Evolutionary conservation across 75 land plant species (phyloP).

Genomic region (Picea glauca): DNA sequence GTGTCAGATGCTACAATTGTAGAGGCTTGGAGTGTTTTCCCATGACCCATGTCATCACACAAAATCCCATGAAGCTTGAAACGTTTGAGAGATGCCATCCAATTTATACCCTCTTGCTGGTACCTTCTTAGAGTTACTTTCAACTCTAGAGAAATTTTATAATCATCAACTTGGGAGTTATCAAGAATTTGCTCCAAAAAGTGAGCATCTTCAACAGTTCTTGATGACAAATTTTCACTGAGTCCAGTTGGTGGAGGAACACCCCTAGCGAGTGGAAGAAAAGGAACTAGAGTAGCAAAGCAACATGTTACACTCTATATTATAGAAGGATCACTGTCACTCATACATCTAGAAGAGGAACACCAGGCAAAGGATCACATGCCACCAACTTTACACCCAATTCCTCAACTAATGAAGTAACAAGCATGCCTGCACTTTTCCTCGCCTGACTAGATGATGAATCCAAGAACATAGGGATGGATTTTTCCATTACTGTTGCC

Average conservation of each 20-base stretch:
- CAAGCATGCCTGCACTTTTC: slow-evolving; percentile 97
- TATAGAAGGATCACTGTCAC: slow-evolving; percentile 74
- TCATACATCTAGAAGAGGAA: slow-evolving; percentile 94
- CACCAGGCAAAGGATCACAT: slow-evolving; percentile 82
- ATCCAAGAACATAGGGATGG: slow-evolving; percentile 80
- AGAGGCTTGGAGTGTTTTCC: slow-evolving; percentile 95
- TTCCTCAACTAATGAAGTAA: slow-evolving; percentile 81
- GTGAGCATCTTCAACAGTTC: slow-evolving; percentile 69
- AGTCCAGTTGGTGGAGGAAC: slow-evolving; percentile 74
- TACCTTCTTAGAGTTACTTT: slow-evolving; percentile 88
- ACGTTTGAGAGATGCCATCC: slow-evolving; percentile 89
- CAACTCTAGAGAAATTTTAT: slow-evolving; percentile 60
- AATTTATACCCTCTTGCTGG: slow-evolving; percentile 99
- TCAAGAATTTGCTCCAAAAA: slow-evolving; percentile 97
- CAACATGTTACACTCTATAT: slow-evolving; percentile 88
- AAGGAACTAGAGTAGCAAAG: slow-evolving; percentile 97
- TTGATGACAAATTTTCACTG: slow-evolving; percentile 48
- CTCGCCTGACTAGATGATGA: slow-evolving; percentile 62
- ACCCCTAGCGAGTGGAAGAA: slow-evolving; percentile 91
- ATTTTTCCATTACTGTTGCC: slow-evolving; percentile 67
- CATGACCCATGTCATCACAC: slow-evolving; percentile 99
- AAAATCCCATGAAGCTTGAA: slow-evolving; percentile 97
- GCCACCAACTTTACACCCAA: slow-evolving; percentile 78
- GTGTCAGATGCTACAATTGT: slow-evolving; percentile 97
- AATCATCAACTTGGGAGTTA: slow-evolving; percentile 91